Evolutionary conservation across 345 rosid genomes (phyloP), one percentile per base, ranked within the genome.

Genomic region (Lepidium africanum): DNA sequence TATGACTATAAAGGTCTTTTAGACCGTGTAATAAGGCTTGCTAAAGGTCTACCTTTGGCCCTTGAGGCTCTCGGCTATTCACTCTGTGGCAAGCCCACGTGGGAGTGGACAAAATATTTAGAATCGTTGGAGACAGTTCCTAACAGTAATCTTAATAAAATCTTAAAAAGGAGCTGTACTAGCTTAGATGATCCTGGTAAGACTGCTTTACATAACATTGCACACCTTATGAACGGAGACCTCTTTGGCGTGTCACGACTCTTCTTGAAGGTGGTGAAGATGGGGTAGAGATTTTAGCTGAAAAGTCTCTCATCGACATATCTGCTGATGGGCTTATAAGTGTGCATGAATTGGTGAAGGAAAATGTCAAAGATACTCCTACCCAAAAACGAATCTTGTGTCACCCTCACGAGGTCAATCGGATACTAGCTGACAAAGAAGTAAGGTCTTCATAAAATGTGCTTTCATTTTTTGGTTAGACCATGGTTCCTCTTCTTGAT

Each of bases 31-130:
- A 12, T n/a, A 10, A 32, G 42, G 14, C 72, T 55, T 56, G 46
- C 63, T 17, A 63, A 45, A 55, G 72, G 63, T n/a, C 38, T 67
- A 43, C 63, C 72, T 55, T 56, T 35, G 35, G 62, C 72, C 16
- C 21, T 65, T 7, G 3, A 38, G 27, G 70, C 30, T 39, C 40
- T 65, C 2, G 70, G 50, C 2, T 10, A 2, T 25, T 39, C 19
- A 39, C 50, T 65, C 30, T 50, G 6, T 1, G 1, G 50, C 25
- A 51, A 10, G 70, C 15, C 60, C 40, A 4, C 6, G 10, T 0
- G 1, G 32, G 30, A 65, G 49, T 65, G 70, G 60, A 1, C 1
- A 1, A 3, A 40, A 1, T 27, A 10, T 52, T 39, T 65, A 6
- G 5, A 0, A 10, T 25, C 25, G 5, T 40, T 40, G 39, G 16